These are phyloP conservation scores for Butyriboletus regius DNA, from an alignment of 1,284 basidiomycete species.

Conservation along the genomic window DNA sequence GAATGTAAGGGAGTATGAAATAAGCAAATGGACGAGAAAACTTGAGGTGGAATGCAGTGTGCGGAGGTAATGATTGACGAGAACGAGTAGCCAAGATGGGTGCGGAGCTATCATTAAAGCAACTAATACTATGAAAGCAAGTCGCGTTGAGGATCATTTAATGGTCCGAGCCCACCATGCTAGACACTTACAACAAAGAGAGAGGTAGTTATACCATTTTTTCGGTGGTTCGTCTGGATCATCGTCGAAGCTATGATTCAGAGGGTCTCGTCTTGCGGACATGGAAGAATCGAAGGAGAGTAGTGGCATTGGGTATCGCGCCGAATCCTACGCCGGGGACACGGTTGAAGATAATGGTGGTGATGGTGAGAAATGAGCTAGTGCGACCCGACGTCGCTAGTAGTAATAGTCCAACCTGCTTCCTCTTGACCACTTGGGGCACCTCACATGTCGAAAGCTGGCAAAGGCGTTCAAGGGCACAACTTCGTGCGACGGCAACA, in stretches of 20 bases:
- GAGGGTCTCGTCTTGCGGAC: constrained; percentile 9
- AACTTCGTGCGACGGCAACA: background rate
- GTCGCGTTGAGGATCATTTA: constrained; percentile 6
- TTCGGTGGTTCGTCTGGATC: constrained; percentile 34
- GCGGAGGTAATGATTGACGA: constrained; percentile 58
- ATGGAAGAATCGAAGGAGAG: constrained; percentile 26
- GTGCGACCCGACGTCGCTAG: background rate
- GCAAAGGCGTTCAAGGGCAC: background rate
- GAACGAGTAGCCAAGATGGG: constrained; percentile 60
- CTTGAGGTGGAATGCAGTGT: constrained; percentile 42
- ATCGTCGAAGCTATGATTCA: constrained; percentile 15
- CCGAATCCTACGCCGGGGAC: background rate
- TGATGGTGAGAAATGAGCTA: constrained; percentile 4
- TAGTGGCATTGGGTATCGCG: constrained; percentile 21
- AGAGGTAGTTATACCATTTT: constrained; percentile 54
- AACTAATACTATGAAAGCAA: constrained; percentile 43
- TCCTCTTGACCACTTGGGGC: background rate
- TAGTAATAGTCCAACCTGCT: background rate
- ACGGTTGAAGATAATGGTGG: background rate
- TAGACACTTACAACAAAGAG: constrained; percentile 43
- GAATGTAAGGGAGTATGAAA: constrained; percentile 58
- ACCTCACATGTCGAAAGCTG: background rate
- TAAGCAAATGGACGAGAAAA: constrained; percentile 49
- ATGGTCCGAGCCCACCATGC: background rate
- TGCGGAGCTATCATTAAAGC: constrained; percentile 61